Conservation (phyloP, 768 basidiomycete genomes). For the Lentinula raphanica region DNA sequence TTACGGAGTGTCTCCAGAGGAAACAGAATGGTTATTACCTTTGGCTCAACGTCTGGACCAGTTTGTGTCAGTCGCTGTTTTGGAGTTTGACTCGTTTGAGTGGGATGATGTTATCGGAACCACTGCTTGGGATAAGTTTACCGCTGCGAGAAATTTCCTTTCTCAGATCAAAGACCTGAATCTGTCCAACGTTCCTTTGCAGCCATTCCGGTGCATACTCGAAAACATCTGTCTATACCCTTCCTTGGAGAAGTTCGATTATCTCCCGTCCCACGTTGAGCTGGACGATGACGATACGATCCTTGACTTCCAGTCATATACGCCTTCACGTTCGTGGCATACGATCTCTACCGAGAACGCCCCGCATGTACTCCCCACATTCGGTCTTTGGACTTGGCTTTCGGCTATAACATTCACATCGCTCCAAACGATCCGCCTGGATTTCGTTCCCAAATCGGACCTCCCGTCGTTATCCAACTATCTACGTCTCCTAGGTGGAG, state of each 20-base stretch:
- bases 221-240: slow-evolving; percentile 1
- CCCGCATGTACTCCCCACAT: neutral
- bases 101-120: neutral
- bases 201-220: neutral
- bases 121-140: neutral
- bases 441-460: neutral
- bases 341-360: neutral
- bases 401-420: neutral
- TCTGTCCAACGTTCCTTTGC: neutral
- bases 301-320: neutral
- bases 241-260: neutral
- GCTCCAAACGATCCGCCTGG: neutral
- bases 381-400: slow-evolving; percentile 1
- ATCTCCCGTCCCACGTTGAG: slow-evolving; percentile 1
- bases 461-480: neutral
- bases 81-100: neutral
- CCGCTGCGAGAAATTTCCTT: neutral
- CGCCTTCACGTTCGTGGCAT: neutral
- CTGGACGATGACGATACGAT: neutral
- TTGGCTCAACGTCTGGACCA: neutral
- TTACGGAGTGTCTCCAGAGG: neutral
- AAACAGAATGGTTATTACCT: neutral
- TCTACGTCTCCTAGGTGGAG: neutral
- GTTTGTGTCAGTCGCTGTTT: neutral
- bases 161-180: neutral